Evolutionary conservation across 2,329 filamentous ascomycete genomes (phyloP).

Genomic region (Proliferodiscus dingleyae): DNA sequence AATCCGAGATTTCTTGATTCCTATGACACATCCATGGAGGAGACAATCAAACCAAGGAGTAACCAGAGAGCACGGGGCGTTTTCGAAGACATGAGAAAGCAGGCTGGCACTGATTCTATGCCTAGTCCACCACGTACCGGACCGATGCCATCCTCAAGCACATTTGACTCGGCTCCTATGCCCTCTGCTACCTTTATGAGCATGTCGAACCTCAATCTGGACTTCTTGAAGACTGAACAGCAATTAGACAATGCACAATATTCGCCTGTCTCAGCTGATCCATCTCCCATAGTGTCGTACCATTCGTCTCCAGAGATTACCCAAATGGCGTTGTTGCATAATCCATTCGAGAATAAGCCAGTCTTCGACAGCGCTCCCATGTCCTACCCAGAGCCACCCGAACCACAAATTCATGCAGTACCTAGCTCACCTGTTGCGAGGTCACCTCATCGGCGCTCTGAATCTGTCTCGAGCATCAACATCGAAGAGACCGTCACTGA

Average conservation of each 20-base stretch:
- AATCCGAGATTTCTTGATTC: slow-evolving; percentile 52
- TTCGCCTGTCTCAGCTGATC: slow-evolving; percentile 25
- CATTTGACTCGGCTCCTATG: slow-evolving; percentile 50
- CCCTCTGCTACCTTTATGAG: slow-evolving; percentile 53
- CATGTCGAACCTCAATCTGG: slow-evolving; percentile 41
- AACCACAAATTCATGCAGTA: slow-evolving; percentile 13
- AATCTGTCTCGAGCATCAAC: slow-evolving; percentile 56
- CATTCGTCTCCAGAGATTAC: slow-evolving; percentile 47
- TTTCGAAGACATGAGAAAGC: slow-evolving; percentile 55
- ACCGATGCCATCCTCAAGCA: slow-evolving; percentile 39
- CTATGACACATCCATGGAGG: slow-evolving; percentile 63
- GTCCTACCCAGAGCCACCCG: slow-evolving; percentile 17
- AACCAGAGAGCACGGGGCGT: slow-evolving; percentile 45
- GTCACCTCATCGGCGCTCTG: slow-evolving; percentile 49
- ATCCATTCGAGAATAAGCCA: slow-evolving; percentile 41
- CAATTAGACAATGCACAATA: slow-evolving; percentile 21
- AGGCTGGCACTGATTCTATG: slow-evolving; percentile 47
- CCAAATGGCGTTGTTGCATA: slow-evolving; percentile 39
- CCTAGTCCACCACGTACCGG: slow-evolving; percentile 53
- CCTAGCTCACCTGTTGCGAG: slow-evolving; percentile 14
- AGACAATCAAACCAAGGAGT: slow-evolving; percentile 55
- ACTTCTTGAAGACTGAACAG: slow-evolving; percentile 36
- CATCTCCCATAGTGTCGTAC: slow-evolving; percentile 47
- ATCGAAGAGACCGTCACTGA: slow-evolving; percentile 64
- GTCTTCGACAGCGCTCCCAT: slow-evolving; percentile 32